Conservation (phyloP, 306 rosid genomes). For the Dicorynia guianensis region DNA sequence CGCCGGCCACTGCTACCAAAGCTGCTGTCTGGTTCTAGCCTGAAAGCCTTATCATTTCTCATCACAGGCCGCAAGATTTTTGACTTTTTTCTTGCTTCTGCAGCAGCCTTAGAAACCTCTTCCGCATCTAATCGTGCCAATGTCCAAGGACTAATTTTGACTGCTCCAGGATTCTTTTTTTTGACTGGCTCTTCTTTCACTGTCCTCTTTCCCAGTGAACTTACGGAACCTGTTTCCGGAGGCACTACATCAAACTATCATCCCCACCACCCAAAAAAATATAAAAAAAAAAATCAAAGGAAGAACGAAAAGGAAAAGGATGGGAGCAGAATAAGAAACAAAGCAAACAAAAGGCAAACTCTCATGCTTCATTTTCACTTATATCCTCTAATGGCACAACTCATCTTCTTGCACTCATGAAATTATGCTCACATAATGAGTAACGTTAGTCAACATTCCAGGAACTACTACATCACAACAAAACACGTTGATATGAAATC, state of each 20-base stretch:
- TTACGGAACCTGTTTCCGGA: constrained; percentile 85
- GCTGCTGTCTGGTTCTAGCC: constrained; percentile 59
- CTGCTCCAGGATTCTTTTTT: constrained; percentile 75
- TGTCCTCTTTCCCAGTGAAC: constrained; percentile 74
- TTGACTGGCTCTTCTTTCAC: constrained; percentile 60
- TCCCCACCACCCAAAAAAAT: constrained; percentile 3
- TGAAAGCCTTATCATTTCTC: constrained; percentile 57
- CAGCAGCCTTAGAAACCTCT: constrained; percentile 90
- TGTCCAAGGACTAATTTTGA: constrained; percentile 95
- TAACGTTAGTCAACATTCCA: background rate
- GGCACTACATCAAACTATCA: constrained; percentile 87
- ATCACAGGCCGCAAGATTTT: constrained; percentile 84
- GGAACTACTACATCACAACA: background rate
- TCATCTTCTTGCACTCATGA: background rate
- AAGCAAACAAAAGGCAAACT: background rate
- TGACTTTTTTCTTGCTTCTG: constrained; percentile 92
- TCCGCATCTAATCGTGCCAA: constrained; percentile 91
- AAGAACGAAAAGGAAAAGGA: background rate
- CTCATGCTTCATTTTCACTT: background rate
- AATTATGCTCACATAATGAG: background rate
- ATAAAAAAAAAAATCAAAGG: constrained; percentile 26
- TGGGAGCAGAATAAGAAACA: background rate
- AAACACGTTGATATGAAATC: background rate
- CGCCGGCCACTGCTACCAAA: constrained; percentile 70
- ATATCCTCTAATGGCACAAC: background rate